Base-by-base conservation (phyloP, 768 basidiomycete genomes). In the Kwoniella shandongensis region DNA sequence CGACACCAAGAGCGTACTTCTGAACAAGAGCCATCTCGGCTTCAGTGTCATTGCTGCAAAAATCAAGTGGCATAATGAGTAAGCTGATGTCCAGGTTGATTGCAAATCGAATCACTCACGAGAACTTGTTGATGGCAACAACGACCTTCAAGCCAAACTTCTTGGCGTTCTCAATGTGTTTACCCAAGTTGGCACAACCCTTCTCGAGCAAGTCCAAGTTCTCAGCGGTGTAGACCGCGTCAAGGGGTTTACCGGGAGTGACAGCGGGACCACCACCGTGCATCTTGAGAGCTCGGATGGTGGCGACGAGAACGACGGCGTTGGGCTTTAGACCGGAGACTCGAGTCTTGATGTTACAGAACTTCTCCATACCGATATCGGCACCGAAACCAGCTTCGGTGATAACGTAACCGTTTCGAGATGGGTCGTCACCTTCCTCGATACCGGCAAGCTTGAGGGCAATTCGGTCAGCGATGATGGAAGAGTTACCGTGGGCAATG, bases 301-400 rank as follows among this genome's bases (percentile, higher is more conserved):
- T 99, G 6, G 94, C 96, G 51, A 99, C 94, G 68, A 99, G 88
- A 65, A 99, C 85, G 35, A 88, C 88, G 2, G 91, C 94, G 77
- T 99, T 90, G 8, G 96, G 96, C 54, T 81, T 87, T 72, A 98
- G 83, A 45, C 93, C 94, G 60, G 89, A 92, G 56, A 88, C 82
- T 59, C 94, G 86, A 77, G 93, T 97, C 78, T 99, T 99, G 82
- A 99, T 97, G 79, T 98, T 97, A 82, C 91, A 97, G 83, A 98
- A 99, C 78, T 99, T 78, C 73, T 75, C 73, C 78, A 79, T 76
- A 30, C 79, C 94, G 86, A 98, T 99, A 76, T 99, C 94, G 20
- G 94, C 93, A 54, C 94, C 94, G 78, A 98, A 99, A 41, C 94
- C 94, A 71, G 91, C 93, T 79, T 99, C 94, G 26, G 94, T 99